Conservation (phyloP, 2,329 filamentous ascomycete genomes). For the Zasmidium cellare region DNA sequence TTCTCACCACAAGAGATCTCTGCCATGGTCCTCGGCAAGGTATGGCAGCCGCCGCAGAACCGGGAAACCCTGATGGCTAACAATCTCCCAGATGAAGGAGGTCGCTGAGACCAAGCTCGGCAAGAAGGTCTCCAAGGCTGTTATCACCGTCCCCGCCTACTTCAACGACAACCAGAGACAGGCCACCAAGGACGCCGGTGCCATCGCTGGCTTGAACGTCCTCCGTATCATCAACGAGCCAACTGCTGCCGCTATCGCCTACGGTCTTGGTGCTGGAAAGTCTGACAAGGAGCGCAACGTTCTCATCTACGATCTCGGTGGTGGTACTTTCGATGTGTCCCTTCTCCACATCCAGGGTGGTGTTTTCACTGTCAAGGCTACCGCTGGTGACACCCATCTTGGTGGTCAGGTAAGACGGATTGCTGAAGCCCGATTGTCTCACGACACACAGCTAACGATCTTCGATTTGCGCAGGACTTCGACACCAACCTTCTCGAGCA, state of each 20-base stretch:
- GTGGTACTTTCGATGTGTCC: slow-evolving; percentile 99
- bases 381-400: slow-evolving; percentile 94
- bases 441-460: no score
- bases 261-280: slow-evolving; percentile 67
- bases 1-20: slow-evolving; percentile 99
- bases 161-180: slow-evolving; percentile 99
- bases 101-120: slow-evolving; percentile 97
- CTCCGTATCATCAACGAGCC: slow-evolving; percentile 99
- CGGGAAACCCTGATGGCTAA: slow-evolving; percentile 6
- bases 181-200: slow-evolving; percentile 98
- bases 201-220: slow-evolving; percentile 95
- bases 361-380: slow-evolving; percentile 99
- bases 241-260: slow-evolving; percentile 95
- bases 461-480: no score
- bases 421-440: no score
- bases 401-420: slow-evolving; percentile 41
- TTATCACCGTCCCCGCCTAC: slow-evolving; percentile 98
- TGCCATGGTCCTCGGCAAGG: slow-evolving; percentile 97
- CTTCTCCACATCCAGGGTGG: slow-evolving; percentile 98
- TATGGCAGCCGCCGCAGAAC: slow-evolving; percentile 43
- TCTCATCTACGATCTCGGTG: slow-evolving; percentile 99
- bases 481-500: slow-evolving; percentile 93
- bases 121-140: slow-evolving; percentile 98
- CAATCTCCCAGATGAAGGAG: slow-evolving; percentile 82
- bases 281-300: slow-evolving; percentile 98